Base-by-base conservation (phyloP, 371 early-diverging fungal species). In the Rozella allomycis region DNA sequence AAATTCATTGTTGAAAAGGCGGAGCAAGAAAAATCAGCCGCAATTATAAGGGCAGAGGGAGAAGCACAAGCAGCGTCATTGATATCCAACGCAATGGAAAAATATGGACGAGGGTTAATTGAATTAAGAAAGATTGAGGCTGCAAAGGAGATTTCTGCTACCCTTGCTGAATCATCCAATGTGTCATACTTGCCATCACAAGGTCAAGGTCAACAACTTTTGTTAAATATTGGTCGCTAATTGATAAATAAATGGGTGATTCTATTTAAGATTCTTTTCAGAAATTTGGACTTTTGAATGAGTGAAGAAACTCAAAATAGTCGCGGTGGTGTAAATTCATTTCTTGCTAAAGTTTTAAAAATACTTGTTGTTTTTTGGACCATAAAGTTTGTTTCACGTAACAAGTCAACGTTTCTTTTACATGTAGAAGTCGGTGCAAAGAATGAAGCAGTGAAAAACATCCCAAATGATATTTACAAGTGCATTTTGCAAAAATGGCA, bases 1-100 rank as follows among this genome's bases (percentile, higher is more conserved):
- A 69, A 72, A 36, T 90, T 83, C 49, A 58, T 88, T 31, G 96
- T 86, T 5, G 84, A 81, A 35, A 56, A 56, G 64, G 94, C 94
- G 16, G 88, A 93, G 60, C 94, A 90, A 56, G 97, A 96, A 59
- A 84, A 81, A 60, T 69, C 70, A 46, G 94, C 97, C 13, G 70
- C 81, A n/a, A 72, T 96, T 49, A 91, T 96, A 49, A 74, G 90
- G 35, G 97, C 97, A 30, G 94, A 96, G 58, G 97, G 94, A 53
- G 94, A 96, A 55, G 78, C 93, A 27, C 55, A 67, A 36, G 86
- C 86, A 33, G 86, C 86, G 16, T 76, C 83, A 33, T 52, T 80
- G 46, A 81, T 96, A 42, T 78, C 78, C 12, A 51, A 63, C 20
- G 72, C 94, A 4, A 50, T 88, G 40, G 61, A 74, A 38, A 84